Base-by-base conservation (phyloP, 1,284 basidiomycete genomes). In the Ustilago cynodontis region DNA sequence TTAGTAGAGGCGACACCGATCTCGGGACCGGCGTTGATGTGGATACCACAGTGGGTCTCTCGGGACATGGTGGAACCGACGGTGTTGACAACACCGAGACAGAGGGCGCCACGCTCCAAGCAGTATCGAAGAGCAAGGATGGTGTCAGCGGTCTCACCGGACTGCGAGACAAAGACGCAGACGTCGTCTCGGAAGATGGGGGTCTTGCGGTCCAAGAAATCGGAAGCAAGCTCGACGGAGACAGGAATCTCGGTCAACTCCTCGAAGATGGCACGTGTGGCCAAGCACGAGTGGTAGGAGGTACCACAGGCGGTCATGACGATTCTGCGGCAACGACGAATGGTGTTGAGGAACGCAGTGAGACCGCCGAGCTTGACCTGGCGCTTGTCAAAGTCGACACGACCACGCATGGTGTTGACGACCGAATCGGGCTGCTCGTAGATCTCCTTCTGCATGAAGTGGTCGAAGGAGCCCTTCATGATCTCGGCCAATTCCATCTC, bases 371-470 rank as follows among this genome's bases (percentile, higher is more conserved):
- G 92, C 24, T 93, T 98, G 86, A 99, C 93, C 76, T 90, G 90
- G 87, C 93, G 91, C 64, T 90, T 91, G 87, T 99, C 97, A 86
- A 99, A 99, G 91, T 98, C 99, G 89, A 99, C 94, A 83, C 97
- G 94, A 77, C 97, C 97, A 91, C 97, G 94, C 97, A 99, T 99
- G 59, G 97, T 99, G 90, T 99, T 99, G 88, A 99, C 94, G 80
- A 99, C 97, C 53, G 95, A 98, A 86, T 99, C 97, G 71, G 96
- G 97, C 88, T 99, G 97, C 87, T 99, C 97, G 90, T 97, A 99
- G 85, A 99, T 99, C 88, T 99, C 97, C 89, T 99, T 99, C 88
- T 99, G 96, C 97, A 99, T 99, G 88, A 99, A 99, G 88, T 97
- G 95, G 86, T 96, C 94, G 87, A 98, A 99, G 87, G 95, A 94